A percentile compares a stretch with the other conserved stretches of the same genome.
Evolutionary conservation across 2,329 filamentous ascomycete species (phyloP).

Genomic region (Fusarium citri): DNA sequence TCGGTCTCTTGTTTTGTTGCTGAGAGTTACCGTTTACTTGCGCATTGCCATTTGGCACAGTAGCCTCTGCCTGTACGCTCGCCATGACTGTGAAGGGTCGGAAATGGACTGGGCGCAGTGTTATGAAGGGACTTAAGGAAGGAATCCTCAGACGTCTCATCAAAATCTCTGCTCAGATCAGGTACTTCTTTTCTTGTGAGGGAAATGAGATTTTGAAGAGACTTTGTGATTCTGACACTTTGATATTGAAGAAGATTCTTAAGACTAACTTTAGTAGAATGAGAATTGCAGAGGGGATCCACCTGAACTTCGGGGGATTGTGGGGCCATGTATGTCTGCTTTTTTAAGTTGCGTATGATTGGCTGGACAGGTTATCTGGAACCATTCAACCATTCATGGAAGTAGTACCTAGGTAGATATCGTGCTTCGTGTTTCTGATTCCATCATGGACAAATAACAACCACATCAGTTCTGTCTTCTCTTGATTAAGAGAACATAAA

Average conservation of each 20-base stretch:
- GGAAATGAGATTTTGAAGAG: neutral
- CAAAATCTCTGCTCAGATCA: neutral
- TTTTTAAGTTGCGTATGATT: slow-evolving; percentile 34
- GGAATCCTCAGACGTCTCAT: slow-evolving; percentile 41
- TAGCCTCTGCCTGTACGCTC: slow-evolving; percentile 26
- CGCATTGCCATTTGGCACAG: slow-evolving; percentile 31
- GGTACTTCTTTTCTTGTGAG: neutral
- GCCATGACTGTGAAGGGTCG: slow-evolving; percentile 44
- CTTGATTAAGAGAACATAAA: neutral
- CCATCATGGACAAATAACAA: neutral
- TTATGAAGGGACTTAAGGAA: slow-evolving; percentile 18
- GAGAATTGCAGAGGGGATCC: slow-evolving; percentile 33
- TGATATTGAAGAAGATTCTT: slow-evolving; percentile 21
- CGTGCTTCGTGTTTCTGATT: neutral
- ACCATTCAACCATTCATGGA: neutral
- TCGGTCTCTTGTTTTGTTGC: slow-evolving; percentile 44
- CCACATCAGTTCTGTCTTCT: neutral
- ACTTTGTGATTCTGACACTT: neutral
- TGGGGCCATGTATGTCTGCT: slow-evolving; percentile 23
- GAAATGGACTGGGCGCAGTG: slow-evolving; percentile 29
- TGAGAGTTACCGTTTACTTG: slow-evolving; percentile 21
- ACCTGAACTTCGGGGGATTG: slow-evolving; percentile 29
- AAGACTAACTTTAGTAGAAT: slow-evolving; percentile 15
- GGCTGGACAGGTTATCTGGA: slow-evolving; percentile 1
- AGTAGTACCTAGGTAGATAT: no score